Conservation (phyloP, 2,329 filamentous ascomycete species). For the Calonectria hongkongensis region DNA sequence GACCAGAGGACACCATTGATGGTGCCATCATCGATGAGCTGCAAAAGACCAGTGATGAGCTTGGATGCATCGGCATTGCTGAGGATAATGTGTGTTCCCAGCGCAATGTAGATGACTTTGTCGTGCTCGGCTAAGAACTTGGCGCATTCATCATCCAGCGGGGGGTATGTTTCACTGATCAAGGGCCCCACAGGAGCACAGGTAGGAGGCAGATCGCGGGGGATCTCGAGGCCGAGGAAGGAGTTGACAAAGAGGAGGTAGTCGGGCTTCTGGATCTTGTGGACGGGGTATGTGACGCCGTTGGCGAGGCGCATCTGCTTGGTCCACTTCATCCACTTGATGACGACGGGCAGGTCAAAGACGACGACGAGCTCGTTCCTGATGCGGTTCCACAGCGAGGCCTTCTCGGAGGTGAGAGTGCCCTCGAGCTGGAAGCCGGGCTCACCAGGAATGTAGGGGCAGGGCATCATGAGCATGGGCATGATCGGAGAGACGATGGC, state of each 20-base stretch:
- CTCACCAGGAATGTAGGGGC: slow-evolving; percentile 62
- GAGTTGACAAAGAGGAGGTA: slow-evolving; percentile 65
- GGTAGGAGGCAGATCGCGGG: slow-evolving; percentile 63
- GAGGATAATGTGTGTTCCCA: slow-evolving; percentile 65
- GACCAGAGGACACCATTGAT: slow-evolving; percentile 66
- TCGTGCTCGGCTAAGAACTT: slow-evolving; percentile 58
- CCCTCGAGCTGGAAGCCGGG: slow-evolving; percentile 63
- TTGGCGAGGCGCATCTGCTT: slow-evolving; percentile 56
- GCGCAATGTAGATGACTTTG: slow-evolving; percentile 62
- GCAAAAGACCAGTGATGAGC: slow-evolving; percentile 58
- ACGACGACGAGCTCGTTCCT: slow-evolving; percentile 58
- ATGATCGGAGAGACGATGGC: slow-evolving; percentile 63
- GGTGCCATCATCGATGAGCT: slow-evolving; percentile 49
- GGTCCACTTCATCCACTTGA: slow-evolving; percentile 55
- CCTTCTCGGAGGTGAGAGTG: slow-evolving; percentile 60
- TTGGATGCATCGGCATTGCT: slow-evolving; percentile 55
- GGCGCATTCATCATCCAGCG: slow-evolving; percentile 52
- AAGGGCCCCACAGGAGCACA: slow-evolving; percentile 64
- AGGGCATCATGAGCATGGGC: slow-evolving; percentile 60
- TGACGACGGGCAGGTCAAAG: slow-evolving; percentile 55
- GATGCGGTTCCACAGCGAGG: slow-evolving; percentile 61
- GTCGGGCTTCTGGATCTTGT: slow-evolving; percentile 58
- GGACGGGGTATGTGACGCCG: slow-evolving; percentile 57
- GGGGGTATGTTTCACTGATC: slow-evolving; percentile 59
- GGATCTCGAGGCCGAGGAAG: slow-evolving; percentile 64